Conservation (phyloP, 2,329 filamentous ascomycete species). For the Aspergillus udagawae region DNA sequence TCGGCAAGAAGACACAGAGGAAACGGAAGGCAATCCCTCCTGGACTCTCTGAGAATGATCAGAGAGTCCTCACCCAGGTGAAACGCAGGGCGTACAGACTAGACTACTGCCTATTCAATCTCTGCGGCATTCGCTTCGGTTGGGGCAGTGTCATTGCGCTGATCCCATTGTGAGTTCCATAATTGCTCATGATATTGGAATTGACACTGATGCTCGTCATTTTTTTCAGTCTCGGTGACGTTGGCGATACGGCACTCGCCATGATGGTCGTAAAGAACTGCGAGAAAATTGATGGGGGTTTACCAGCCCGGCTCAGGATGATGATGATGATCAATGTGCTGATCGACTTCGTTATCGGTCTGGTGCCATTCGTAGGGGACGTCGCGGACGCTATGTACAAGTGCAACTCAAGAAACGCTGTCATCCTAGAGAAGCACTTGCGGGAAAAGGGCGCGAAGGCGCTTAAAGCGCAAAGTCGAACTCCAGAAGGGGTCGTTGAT, state of each 20-base stretch:
- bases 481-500: slow-evolving; percentile 26
- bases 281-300: slow-evolving; percentile 69
- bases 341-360: slow-evolving; percentile 46
- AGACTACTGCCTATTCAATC: slow-evolving; percentile 78
- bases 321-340: slow-evolving; percentile 78
- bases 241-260: slow-evolving; percentile 68
- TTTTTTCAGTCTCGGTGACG: slow-evolving; percentile 65
- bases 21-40: slow-evolving; percentile 78
- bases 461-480: slow-evolving; percentile 22
- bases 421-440: slow-evolving; percentile 43
- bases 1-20: slow-evolving; percentile 71
- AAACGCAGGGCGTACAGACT: slow-evolving; percentile 81
- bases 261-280: slow-evolving; percentile 71
- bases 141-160: slow-evolving; percentile 85
- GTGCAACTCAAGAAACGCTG: slow-evolving; percentile 46
- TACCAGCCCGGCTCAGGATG: slow-evolving; percentile 54
- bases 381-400: slow-evolving; percentile 46
- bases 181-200: not conserved
- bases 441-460: slow-evolving; percentile 37
- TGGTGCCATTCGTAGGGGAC: slow-evolving; percentile 50
- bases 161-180: slow-evolving; percentile 67
- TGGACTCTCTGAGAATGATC: slow-evolving; percentile 79
- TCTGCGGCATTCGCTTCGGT: slow-evolving; percentile 78
- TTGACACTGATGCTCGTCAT: not conserved
- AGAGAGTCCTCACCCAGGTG: slow-evolving; percentile 75